Percentiles rank a stretch among this genome's conserved stretches.
Evolutionary conservation across 257 asterid species (phyloP).

Genomic region (Schizonepeta tenuifolia): DNA sequence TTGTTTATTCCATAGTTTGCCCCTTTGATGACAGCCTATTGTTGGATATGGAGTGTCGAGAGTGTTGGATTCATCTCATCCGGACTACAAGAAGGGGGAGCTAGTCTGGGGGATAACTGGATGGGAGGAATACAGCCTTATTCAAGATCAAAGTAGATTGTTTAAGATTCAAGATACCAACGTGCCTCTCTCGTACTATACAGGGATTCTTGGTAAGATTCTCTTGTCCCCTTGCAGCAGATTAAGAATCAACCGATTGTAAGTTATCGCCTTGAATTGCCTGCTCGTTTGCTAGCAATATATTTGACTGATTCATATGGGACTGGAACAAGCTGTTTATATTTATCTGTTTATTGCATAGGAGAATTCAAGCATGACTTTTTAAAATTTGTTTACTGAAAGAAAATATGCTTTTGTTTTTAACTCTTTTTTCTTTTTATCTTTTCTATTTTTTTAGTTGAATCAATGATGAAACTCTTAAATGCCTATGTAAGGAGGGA

Average conservation of each 20-base stretch:
- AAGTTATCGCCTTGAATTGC: neutral
- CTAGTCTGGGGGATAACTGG: conserved; percentile 54
- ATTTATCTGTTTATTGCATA: neutral
- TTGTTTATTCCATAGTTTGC: neutral
- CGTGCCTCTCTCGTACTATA: conserved; percentile 38
- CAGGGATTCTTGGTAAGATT: conserved; percentile 30
- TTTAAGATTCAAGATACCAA: conserved; percentile 39
- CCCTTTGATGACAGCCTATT: conserved; percentile 18
- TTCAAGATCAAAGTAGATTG: conserved; percentile 26
- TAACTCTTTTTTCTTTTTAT: no score
- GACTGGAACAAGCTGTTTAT: neutral
- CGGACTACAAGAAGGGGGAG: conserved; percentile 53
- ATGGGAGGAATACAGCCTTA: conserved; percentile 61
- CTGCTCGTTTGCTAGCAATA: neutral
- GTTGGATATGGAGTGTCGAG: conserved; percentile 31
- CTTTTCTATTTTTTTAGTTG: neutral
- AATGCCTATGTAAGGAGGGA: neutral
- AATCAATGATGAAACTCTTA: neutral
- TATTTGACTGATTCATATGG: neutral
- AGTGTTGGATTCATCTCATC: conserved; percentile 49
- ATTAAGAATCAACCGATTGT: neutral
- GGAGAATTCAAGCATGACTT: neutral
- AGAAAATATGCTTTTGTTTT: neutral
- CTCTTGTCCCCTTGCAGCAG: neutral
- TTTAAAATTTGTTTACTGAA: neutral